Conservation (phyloP, 148 eudicot species). For the Cornus kousa region DNA sequence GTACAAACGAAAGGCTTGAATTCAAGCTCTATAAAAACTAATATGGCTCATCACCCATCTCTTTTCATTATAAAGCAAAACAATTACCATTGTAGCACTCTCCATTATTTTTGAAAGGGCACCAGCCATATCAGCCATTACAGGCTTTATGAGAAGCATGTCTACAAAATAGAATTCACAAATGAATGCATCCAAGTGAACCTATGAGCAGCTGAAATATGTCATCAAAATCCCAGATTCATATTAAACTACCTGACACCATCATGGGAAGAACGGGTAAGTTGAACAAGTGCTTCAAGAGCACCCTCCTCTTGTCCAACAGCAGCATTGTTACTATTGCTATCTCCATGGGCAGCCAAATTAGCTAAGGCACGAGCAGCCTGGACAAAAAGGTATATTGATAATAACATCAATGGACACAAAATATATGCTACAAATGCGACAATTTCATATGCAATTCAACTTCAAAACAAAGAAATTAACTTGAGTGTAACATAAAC, state of each 20-base stretch:
- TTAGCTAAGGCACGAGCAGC: constrained; percentile 98
- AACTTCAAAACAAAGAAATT: background rate
- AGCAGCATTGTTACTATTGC: constrained; percentile 86
- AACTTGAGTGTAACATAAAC: background rate
- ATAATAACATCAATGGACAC: constrained; percentile 1
- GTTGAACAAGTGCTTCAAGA: constrained; percentile 91
- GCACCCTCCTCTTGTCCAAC: constrained; percentile 98
- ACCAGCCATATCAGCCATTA: background rate
- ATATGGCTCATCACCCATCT: background rate
- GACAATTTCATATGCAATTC: background rate
- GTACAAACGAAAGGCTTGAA: background rate
- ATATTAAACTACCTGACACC: constrained; percentile 76
- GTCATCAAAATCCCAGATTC: constrained; percentile 1
- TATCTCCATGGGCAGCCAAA: constrained; percentile 98
- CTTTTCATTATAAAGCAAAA: background rate
- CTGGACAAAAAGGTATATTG: constrained; percentile 33
- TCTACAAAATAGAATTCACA: background rate
- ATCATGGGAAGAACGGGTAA: constrained; percentile 81
- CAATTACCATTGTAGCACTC: background rate
- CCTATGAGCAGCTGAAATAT: background rate
- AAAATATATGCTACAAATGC: background rate
- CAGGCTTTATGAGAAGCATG: background rate
- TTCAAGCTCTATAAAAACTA: background rate
- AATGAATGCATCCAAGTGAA: constrained; percentile 9
- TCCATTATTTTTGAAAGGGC: background rate